Evolutionary conservation across 371 early-diverging fungal species (phyloP).

Genomic region (Coemansia sp.): DNA sequence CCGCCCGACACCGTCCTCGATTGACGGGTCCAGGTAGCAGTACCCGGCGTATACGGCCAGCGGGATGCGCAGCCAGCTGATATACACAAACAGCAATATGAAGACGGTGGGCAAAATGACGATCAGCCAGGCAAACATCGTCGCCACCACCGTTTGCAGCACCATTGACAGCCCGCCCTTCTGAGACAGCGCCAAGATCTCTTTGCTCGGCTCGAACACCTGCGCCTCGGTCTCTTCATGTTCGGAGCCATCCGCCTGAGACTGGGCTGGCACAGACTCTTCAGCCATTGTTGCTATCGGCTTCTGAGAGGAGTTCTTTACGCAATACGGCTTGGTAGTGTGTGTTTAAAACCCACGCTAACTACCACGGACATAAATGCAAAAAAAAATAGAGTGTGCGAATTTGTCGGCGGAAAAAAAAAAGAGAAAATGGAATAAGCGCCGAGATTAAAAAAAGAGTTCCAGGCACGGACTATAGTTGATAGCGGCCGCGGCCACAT

Average conservation of each 20-base stretch:
- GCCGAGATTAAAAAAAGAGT: no score
- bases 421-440: no score
- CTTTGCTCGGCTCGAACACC: conserved; percentile 41
- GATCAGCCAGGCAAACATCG: conserved; percentile 35
- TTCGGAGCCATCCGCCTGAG: no score
- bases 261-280: no score
- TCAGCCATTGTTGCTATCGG: not conserved
- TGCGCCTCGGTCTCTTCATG: conserved; percentile 13
- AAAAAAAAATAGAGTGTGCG: not conserved
- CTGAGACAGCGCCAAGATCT: conserved; percentile 26
- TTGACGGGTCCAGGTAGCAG: conserved; percentile 41
- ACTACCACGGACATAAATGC: not conserved
- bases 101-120: conserved; percentile 26
- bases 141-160: conserved; percentile 26
- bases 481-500: no score
- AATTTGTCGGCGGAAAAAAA: not conserved
- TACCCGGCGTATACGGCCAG: conserved; percentile 35
- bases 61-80: conserved; percentile 35
- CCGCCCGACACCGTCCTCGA: conserved; percentile 57
- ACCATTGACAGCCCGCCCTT: conserved; percentile 21
- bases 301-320: not conserved
- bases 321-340: not conserved
- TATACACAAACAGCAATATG: conserved; percentile 16
- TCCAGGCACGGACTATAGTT: no score
- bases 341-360: not conserved